Evolutionary conservation across 352 stramenopile species (phyloP), one percentile per base, ranked within the genome.

Genomic region (Blastocystis sp.): DNA sequence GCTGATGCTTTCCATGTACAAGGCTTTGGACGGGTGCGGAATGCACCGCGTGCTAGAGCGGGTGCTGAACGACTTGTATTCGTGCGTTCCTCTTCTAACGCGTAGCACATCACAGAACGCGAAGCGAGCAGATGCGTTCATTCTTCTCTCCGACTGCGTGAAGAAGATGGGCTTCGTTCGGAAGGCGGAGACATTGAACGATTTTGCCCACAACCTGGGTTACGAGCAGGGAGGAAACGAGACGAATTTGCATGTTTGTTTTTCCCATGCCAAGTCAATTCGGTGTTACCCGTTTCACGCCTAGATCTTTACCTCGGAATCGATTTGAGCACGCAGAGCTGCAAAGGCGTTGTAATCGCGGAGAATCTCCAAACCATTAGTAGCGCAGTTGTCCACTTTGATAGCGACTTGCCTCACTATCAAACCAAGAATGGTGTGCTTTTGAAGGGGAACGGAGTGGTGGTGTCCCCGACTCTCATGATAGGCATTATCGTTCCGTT

Each of bases 241-340:
- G 29, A 21, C 66, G 45, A 77, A 55, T 77, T 77, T 16, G 0
- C 0, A 9, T 77, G 66, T 77, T 77, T 77, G 29, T 77, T 74
- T 71, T 67, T 19, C 63, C 33, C 26, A 71, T 71, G 63, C 33
- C 16, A 26, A 33, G 63, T 71, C n/a, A 37, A 3, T 19, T 71
- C 35, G 3, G 33, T 35, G 9, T 9, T n/a, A 10, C 1, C 16
- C 33, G 31, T 33, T 21, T 71, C 9, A 16, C 33, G n/a, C 37
- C n/a, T n/a, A 80, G 62, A 90, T 88, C 63, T 91, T 24, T 90
- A 67, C 59, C 63, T 92, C 45, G 90, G 90, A 26, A 63, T 92
- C 24, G 90, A 92, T 80, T 62, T 79, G 19, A 88, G 85, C 65
- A 92, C 90, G 39, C 90, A 92, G 67, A 90, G 76, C 41, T 69